Percentiles rank a stretch among this genome's conserved stretches.
These are phyloP conservation scores for Clarireedia hainanense DNA, from an alignment of 2,329 filamentous ascomycete genomes.

Conservation along the genomic window DNA sequence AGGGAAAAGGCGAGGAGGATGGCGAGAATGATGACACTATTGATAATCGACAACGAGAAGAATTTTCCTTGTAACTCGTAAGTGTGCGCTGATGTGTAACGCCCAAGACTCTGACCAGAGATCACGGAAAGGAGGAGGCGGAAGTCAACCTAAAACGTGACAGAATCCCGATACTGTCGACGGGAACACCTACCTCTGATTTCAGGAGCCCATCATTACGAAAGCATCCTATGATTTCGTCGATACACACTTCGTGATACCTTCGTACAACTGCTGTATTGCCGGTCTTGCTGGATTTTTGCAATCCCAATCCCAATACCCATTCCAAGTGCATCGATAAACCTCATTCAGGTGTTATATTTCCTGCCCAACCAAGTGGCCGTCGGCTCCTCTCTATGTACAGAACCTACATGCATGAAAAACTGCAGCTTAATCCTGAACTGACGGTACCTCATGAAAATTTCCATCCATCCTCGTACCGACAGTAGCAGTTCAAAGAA, in stretches of 20 bases:
- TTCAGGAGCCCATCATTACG: too few relatives aligned
- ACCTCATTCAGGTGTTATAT: not conserved
- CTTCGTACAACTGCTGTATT: not conserved
- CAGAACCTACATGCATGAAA: constrained; percentile 7
- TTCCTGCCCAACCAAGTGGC: constrained; percentile 2
- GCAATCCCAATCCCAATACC: not conserved
- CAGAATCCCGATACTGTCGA: too few relatives aligned
- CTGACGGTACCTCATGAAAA: not conserved
- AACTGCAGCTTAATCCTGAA: not conserved
- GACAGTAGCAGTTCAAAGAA: not conserved
- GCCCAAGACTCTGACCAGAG: not conserved
- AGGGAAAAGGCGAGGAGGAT: not conserved
- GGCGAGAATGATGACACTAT: not conserved
- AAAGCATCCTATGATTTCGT: too few relatives aligned
- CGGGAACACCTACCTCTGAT: too few relatives aligned
- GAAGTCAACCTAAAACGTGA: too few relatives aligned
- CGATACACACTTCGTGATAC: not conserved
- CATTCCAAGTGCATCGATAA: not conserved
- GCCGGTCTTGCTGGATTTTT: not conserved
- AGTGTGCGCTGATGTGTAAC: not conserved
- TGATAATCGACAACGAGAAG: not conserved
- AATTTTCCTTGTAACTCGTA: not conserved
- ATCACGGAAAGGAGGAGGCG: too few relatives aligned
- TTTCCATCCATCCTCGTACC: not conserved
- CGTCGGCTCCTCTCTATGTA: constrained; percentile 1